phyloP scores from a whole-genome alignment of 2,329 filamentous ascomycete species.

The Cordyceps javanica region DNA sequence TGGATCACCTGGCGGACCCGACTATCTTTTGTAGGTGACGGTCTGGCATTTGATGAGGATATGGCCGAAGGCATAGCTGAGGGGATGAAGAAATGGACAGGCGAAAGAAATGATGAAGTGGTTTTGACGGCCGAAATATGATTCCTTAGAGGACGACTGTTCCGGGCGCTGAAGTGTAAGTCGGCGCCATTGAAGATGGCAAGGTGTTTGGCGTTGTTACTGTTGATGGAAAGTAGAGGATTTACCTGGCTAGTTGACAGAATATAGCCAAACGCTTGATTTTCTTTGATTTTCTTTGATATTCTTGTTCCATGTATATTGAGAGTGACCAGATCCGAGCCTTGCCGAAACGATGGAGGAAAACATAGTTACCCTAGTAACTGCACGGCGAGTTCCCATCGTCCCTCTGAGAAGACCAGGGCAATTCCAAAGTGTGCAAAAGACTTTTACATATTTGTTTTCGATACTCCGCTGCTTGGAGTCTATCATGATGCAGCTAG shows the following conservation, averaged over 20 bases:
- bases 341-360: too few species aligned
- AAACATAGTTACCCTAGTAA: too few species aligned
- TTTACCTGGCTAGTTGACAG: not conserved
- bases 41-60: slow-evolving; percentile 29
- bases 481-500: too few species aligned
- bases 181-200: not conserved
- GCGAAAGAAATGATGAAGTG: slow-evolving; percentile 28
- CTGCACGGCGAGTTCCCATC: too few species aligned
- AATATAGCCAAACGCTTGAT: too few species aligned
- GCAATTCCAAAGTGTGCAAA: too few species aligned
- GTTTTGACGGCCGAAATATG: slow-evolving; percentile 11
- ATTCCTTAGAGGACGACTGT: not conserved
- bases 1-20: slow-evolving; percentile 42
- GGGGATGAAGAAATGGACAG: slow-evolving; percentile 33
- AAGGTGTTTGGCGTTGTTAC: not conserved
- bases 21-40: slow-evolving; percentile 28
- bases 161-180: not conserved
- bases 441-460: too few species aligned
- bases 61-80: slow-evolving; percentile 30
- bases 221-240: not conserved
- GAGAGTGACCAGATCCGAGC: too few species aligned
- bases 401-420: too few species aligned
- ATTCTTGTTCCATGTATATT: too few species aligned
- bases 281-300: not conserved
- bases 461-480: too few species aligned